These are phyloP conservation scores for Lichenothelia convexa DNA, from an alignment of 495 filamentous ascomycete genomes.

Conservation along the genomic window DNA sequence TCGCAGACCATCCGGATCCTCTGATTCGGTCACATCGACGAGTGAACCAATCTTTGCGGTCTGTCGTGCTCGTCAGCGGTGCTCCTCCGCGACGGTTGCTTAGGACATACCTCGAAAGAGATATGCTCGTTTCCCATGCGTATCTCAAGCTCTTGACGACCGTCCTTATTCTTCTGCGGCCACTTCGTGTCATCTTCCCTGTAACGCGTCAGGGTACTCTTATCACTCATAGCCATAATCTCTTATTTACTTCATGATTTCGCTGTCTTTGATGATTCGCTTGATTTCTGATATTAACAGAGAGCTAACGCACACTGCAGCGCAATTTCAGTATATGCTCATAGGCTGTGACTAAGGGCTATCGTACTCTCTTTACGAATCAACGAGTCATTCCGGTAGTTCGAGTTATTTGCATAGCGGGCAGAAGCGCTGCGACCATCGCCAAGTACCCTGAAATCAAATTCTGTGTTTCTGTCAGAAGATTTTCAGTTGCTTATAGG, in stretches of 20 bases:
- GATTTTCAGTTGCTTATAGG: neutral
- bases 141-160: slow-evolving; percentile 92
- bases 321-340: neutral
- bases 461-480: slow-evolving; percentile 40
- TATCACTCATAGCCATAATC: slow-evolving; percentile 39
- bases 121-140: slow-evolving; percentile 90
- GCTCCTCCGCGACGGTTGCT: neutral
- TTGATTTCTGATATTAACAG: slow-evolving; percentile 89
- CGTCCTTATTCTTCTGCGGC: slow-evolving; percentile 99
- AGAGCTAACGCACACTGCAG: slow-evolving; percentile 83
- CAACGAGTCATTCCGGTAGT: slow-evolving; percentile 95
- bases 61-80: slow-evolving; percentile 24
- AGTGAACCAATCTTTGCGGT: slow-evolving; percentile 97
- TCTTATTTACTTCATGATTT: slow-evolving; percentile 98
- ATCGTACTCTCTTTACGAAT: slow-evolving; percentile 96
- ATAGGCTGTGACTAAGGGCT: slow-evolving; percentile 5
- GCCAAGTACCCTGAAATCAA: slow-evolving; percentile 82
- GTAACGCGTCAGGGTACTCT: slow-evolving; percentile 1
- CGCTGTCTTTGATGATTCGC: slow-evolving; percentile 90
- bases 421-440: slow-evolving; percentile 92
- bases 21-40: slow-evolving; percentile 88
- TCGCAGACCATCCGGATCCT: slow-evolving; percentile 85
- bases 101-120: slow-evolving; percentile 63
- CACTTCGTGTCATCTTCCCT: slow-evolving; percentile 99
- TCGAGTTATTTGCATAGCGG: slow-evolving; percentile 98